phyloP scores from a whole-genome alignment of 2,329 filamentous ascomycete species.

The Pseudodiploospora longispora region DNA sequence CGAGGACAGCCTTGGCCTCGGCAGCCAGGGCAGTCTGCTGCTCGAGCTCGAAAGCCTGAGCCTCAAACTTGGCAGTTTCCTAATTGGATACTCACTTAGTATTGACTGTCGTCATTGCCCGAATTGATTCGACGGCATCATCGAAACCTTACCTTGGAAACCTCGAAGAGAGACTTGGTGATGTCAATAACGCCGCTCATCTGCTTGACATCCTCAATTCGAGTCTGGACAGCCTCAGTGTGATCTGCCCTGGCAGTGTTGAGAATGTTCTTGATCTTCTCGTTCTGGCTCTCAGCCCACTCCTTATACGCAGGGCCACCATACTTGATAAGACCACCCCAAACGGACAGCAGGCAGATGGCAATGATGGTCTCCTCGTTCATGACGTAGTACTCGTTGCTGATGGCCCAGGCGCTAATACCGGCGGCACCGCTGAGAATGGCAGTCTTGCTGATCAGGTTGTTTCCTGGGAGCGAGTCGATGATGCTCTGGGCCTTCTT shows the following conservation, averaged over 20 bases:
- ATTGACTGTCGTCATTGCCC: too few species aligned
- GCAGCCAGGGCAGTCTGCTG: constrained; percentile 85
- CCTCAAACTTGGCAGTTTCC: constrained; percentile 96
- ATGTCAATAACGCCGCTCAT: constrained; percentile 90
- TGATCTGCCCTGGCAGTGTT: constrained; percentile 92
- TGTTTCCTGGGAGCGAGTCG: constrained; percentile 87
- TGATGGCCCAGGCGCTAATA: constrained; percentile 88
- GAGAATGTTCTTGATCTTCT: constrained; percentile 91
- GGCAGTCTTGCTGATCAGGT: constrained; percentile 88
- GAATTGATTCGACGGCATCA: not conserved
- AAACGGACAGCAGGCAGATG: constrained; percentile 87
- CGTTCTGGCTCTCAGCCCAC: constrained; percentile 83
- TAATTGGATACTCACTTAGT: constrained; percentile 25
- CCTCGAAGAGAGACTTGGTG: constrained; percentile 93
- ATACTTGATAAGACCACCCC: constrained; percentile 86
- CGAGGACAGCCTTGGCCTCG: constrained; percentile 91
- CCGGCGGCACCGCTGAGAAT: constrained; percentile 90
- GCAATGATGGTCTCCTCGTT: constrained; percentile 98
- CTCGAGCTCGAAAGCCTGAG: constrained; percentile 93
- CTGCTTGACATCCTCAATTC: constrained; percentile 92
- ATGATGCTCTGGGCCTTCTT: constrained; percentile 95
- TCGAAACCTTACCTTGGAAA: constrained; percentile 72
- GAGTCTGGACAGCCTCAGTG: constrained; percentile 87
- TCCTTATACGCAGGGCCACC: constrained; percentile 85
- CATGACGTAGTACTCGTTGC: constrained; percentile 99